Evolutionary conservation across 1,284 basidiomycete species (phyloP).

Genomic region (Cryptococcus jaspeensis): DNA sequence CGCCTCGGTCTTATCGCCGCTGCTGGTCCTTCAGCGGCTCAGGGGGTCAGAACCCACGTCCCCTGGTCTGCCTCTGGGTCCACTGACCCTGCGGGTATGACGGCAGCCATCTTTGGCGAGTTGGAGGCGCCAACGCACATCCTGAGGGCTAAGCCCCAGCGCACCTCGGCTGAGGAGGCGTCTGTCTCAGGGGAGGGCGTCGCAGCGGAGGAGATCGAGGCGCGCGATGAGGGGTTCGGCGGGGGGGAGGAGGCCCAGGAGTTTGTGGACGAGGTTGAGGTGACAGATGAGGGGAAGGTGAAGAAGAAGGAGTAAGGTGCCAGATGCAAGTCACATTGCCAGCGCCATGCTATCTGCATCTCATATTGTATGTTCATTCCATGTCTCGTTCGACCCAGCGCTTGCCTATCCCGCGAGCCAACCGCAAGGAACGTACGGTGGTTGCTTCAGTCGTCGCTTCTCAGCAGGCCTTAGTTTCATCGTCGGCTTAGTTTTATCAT

Average conservation of each 20-base stretch:
- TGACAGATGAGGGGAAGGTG: constrained; percentile 25
- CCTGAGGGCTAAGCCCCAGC: constrained; percentile 5
- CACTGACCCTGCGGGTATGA: constrained; percentile 24
- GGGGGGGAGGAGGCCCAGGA: constrained; percentile 39
- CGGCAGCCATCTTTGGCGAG: constrained; percentile 19
- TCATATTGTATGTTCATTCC: no score
- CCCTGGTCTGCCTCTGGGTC: constrained; percentile 24
- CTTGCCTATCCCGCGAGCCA: no score
- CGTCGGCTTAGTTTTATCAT: no score
- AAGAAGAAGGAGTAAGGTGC: constrained; percentile 20
- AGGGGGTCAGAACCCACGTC: not conserved
- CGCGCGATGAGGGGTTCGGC: constrained; percentile 43
- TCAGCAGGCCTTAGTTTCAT: no score
- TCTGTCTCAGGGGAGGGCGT: constrained; percentile 21
- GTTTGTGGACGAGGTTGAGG: constrained; percentile 37
- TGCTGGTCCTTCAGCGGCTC: constrained; percentile 54
- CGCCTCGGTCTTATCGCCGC: constrained; percentile 70
- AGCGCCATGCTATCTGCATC: no score
- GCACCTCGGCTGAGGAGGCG: constrained; percentile 1
- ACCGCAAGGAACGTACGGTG: no score
- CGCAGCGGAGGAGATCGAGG: constrained; percentile 39
- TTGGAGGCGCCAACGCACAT: not conserved
- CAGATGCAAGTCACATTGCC: no score
- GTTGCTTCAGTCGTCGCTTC: no score
- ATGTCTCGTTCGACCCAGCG: no score